Evolutionary conservation across 2,329 filamentous ascomycete species (phyloP).

Genomic region (Colletotrichum aenigma): DNA sequence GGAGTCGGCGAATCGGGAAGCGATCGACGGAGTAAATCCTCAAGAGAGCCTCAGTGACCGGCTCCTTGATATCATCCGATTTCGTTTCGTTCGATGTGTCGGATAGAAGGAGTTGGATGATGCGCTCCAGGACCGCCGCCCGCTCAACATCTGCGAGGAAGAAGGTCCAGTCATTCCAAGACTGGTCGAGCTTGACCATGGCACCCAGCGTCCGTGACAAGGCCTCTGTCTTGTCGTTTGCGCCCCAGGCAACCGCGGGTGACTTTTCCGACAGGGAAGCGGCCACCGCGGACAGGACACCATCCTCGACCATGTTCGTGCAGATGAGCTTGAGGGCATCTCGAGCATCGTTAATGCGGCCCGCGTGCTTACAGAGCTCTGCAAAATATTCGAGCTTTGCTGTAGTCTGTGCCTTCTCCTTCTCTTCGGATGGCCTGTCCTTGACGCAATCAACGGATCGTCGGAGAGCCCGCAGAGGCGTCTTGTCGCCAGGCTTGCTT

Average conservation of each 20-base stretch:
- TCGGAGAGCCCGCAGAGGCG: slow-evolving; percentile 61
- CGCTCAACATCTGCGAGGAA: slow-evolving; percentile 56
- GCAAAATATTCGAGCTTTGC: slow-evolving; percentile 72
- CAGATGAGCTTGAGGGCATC: slow-evolving; percentile 65
- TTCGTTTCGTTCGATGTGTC: slow-evolving; percentile 35
- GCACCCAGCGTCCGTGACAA: slow-evolving; percentile 65
- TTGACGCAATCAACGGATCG: slow-evolving; percentile 68
- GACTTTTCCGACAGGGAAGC: slow-evolving; percentile 52
- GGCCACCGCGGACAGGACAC: slow-evolving; percentile 59
- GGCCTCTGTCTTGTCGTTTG: slow-evolving; percentile 50
- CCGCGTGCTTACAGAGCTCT: slow-evolving; percentile 59
- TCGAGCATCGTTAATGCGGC: slow-evolving; percentile 61
- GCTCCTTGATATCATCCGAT: slow-evolving; percentile 39
- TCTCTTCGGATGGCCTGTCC: slow-evolving; percentile 56
- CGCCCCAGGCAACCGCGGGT: slow-evolving; percentile 57
- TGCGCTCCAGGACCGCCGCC: slow-evolving; percentile 64
- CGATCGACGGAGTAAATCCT: slow-evolving; percentile 52
- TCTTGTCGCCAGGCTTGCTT: slow-evolving; percentile 42
- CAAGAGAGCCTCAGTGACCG: slow-evolving; percentile 51
- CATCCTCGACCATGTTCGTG: slow-evolving; percentile 63
- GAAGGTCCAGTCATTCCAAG: slow-evolving; percentile 61
- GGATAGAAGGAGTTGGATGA: slow-evolving; percentile 55
- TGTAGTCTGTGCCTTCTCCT: slow-evolving; percentile 62
- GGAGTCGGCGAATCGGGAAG: slow-evolving; percentile 57
- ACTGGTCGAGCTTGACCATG: slow-evolving; percentile 63